Percentiles rank a stretch among this genome's conserved stretches.
Evolutionary conservation across 768 basidiomycete genomes (phyloP).

Genomic region (Crepidotus variabilis): DNA sequence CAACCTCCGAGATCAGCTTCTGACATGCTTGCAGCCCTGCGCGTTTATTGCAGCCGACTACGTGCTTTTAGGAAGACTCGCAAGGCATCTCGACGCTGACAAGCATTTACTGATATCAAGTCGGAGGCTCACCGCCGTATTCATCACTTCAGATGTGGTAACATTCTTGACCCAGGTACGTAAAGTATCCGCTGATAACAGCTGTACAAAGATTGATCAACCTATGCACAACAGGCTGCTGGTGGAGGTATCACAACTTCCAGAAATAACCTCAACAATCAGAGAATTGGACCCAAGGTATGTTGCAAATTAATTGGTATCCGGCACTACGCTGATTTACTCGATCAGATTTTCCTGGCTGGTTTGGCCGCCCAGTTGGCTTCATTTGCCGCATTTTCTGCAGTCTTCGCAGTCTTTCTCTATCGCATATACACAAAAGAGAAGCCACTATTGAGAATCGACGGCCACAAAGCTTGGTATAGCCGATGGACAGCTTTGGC

Average conservation of each 20-base stretch:
- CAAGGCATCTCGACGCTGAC: constrained; percentile 42
- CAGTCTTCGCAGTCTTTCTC: constrained; percentile 44
- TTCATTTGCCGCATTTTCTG: constrained; percentile 48
- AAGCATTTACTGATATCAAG: constrained; percentile 46
- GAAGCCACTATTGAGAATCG: constrained; percentile 35
- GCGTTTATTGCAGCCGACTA: constrained; percentile 73
- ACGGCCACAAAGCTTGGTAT: constrained; percentile 39
- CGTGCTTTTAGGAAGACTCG: constrained; percentile 59
- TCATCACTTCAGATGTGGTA: constrained; percentile 58
- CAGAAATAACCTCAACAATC: constrained; percentile 24
- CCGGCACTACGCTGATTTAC: neutral
- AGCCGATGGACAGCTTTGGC: constrained; percentile 59
- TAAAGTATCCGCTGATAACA: neutral
- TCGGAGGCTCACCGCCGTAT: constrained; percentile 48
- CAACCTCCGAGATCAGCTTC: neutral
- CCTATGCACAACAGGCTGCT: constrained; percentile 29
- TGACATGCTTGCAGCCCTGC: constrained; percentile 46
- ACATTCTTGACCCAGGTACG: constrained; percentile 65
- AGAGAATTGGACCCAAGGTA: constrained; percentile 32
- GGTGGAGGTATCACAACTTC: constrained; percentile 47
- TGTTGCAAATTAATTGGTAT: constrained; percentile 7
- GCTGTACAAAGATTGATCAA: neutral
- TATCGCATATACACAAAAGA: constrained; percentile 40
- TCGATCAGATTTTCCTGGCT: constrained; percentile 47
- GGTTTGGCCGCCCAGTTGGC: constrained; percentile 53